These are phyloP conservation scores for Lobulomyces angularis DNA, from an alignment of 192 early-diverging fungal species.

Conservation along the genomic window DNA sequence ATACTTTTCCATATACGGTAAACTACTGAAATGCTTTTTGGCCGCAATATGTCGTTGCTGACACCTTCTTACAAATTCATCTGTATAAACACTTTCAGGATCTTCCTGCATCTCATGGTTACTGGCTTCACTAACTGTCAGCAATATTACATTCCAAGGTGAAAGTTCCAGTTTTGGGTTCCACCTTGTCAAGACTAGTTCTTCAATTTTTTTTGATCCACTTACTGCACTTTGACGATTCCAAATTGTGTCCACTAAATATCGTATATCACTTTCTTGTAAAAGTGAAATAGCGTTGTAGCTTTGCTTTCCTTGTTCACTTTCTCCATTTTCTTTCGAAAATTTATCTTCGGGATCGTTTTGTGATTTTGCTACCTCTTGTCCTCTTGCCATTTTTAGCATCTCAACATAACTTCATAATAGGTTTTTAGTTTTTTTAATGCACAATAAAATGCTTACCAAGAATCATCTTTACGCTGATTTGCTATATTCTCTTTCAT, in stretches of 20 bases:
- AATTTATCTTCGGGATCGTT: conserved; percentile 1
- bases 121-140: conserved; percentile 38
- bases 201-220: conserved; percentile 21
- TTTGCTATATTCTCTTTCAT: conserved; percentile 32
- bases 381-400: conserved; percentile 23
- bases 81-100: conserved; percentile 24
- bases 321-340: not conserved
- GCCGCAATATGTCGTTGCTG: conserved; percentile 34
- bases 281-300: conserved; percentile 37
- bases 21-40: conserved; percentile 29
- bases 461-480: conserved; percentile 34
- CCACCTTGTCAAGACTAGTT: conserved; percentile 38
- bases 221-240: conserved; percentile 32
- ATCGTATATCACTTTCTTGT: conserved; percentile 41
- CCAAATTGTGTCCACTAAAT: conserved; percentile 42
- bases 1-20: conserved; percentile 35
- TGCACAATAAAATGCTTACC: too few relatives aligned
- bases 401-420: conserved; percentile 41
- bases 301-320: not conserved
- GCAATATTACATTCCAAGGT: conserved; percentile 45
- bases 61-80: conserved; percentile 38
- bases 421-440: too few relatives aligned
- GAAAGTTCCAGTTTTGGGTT: conserved; percentile 22
- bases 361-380: conserved; percentile 12
- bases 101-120: conserved; percentile 30